Evolutionary conservation across 2,329 filamentous ascomycete species (phyloP).

Genomic region (Pestalotiopsis sp.): DNA sequence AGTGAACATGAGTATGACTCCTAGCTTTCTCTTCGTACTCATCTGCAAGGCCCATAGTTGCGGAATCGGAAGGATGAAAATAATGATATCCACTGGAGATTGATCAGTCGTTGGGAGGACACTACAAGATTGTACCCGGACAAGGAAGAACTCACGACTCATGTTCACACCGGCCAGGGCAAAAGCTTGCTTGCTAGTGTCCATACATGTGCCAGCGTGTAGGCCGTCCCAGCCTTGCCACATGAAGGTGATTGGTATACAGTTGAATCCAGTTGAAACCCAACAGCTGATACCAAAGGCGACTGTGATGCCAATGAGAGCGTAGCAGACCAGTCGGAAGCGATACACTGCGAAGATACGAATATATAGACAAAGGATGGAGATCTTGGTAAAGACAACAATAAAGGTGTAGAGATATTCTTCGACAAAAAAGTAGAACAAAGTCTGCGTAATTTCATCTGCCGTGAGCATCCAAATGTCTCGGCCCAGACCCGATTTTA

Average conservation of each 20-base stretch:
- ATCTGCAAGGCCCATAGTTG: slow-evolving; percentile 41
- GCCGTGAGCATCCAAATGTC: slow-evolving; percentile 34
- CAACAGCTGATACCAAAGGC: slow-evolving; percentile 26
- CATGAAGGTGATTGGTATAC: slow-evolving; percentile 38
- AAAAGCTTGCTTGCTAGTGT: slow-evolving; percentile 41
- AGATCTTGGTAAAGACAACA: slow-evolving; percentile 39
- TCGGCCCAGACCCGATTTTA: slow-evolving; percentile 26
- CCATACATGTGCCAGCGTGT: slow-evolving; percentile 40
- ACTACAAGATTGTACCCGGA: background rate
- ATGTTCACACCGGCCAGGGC: slow-evolving; percentile 44
- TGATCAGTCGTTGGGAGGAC: background rate
- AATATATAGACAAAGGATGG: slow-evolving; percentile 43
- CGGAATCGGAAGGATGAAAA: slow-evolving; percentile 43
- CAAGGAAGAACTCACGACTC: slow-evolving; percentile 19
- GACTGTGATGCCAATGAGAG: slow-evolving; percentile 31
- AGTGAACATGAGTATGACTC: slow-evolving; percentile 43
- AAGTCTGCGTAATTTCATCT: slow-evolving; percentile 25
- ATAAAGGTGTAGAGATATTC: slow-evolving; percentile 41
- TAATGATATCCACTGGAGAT: slow-evolving; percentile 33
- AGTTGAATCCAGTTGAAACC: slow-evolving; percentile 30
- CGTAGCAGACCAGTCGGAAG: slow-evolving; percentile 32
- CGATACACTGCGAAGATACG: slow-evolving; percentile 37
- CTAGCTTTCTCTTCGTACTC: slow-evolving; percentile 47
- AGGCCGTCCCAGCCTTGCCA: slow-evolving; percentile 44
- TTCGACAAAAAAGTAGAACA: slow-evolving; percentile 31